Conservation (phyloP, 139 green algal species). For the Chlorella vulgaris region DNA sequence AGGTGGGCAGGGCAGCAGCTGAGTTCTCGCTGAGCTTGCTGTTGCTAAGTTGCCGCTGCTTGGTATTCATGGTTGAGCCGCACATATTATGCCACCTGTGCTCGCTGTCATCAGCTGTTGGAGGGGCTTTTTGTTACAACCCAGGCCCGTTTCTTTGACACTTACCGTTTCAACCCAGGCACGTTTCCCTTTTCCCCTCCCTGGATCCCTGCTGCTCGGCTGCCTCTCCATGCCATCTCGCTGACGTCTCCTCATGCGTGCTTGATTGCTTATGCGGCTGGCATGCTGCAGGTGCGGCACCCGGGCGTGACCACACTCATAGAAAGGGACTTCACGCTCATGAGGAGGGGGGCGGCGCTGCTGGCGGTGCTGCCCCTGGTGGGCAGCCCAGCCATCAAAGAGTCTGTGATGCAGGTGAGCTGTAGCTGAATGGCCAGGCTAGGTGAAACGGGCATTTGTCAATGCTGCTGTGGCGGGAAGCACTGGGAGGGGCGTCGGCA, state of each 20-base stretch:
- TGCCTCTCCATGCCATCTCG: too few relatives aligned
- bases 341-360: constrained; percentile 64
- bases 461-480: too few relatives aligned
- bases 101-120: too few relatives aligned
- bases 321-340: constrained; percentile 87
- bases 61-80: neutral
- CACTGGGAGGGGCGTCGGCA: too few relatives aligned
- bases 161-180: too few relatives aligned
- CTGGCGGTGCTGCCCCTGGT: constrained; percentile 63
- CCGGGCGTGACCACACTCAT: constrained; percentile 81
- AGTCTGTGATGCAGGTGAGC: constrained; percentile 59
- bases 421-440: neutral
- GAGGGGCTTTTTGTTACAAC: too few relatives aligned
- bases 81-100: too few relatives aligned
- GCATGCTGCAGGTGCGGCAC: constrained; percentile 78
- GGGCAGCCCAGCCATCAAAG: constrained; percentile 39
- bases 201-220: too few relatives aligned
- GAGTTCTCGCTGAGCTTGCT: neutral
- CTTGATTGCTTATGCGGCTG: too few relatives aligned
- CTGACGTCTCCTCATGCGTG: neutral
- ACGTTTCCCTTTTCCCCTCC: too few relatives aligned
- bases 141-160: too few relatives aligned
- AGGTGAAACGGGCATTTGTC: neutral
- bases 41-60: neutral
- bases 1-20: constrained; percentile 75